These are phyloP conservation scores for Jackrogersella multiformis DNA, from an alignment of 495 filamentous ascomycete species.

Conservation along the genomic window DNA sequence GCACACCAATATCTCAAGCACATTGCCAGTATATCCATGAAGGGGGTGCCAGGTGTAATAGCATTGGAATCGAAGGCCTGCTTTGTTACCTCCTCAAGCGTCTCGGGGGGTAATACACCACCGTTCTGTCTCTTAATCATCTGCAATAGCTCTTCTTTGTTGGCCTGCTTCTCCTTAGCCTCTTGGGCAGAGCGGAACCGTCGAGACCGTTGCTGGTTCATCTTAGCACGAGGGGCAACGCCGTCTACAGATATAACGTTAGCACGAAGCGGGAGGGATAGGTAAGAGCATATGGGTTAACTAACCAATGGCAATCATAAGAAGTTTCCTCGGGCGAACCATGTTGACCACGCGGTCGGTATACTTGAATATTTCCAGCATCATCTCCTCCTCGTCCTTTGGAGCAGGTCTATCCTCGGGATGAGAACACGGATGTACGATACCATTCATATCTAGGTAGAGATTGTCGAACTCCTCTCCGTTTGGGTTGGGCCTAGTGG, in stretches of 20 bases:
- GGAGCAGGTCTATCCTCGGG: conserved; percentile 93
- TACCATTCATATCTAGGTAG: conserved; percentile 99
- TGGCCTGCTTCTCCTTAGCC: conserved; percentile 90
- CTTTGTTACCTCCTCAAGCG: conserved; percentile 72
- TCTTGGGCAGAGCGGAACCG: conserved; percentile 94
- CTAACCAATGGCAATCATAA: conserved; percentile 98
- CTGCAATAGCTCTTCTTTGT: conserved; percentile 85
- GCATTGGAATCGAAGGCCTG: conserved; percentile 98
- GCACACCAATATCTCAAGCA: conserved; percentile 94
- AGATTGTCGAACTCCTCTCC: conserved; percentile 98
- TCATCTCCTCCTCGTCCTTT: conserved; percentile 97
- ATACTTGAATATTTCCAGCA: conserved; percentile 96
- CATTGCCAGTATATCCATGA: conserved; percentile 96
- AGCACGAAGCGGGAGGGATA: conserved; percentile 37
- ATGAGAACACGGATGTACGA: conserved; percentile 98
- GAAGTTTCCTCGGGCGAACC: conserved; percentile 91
- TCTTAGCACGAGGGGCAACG: conserved; percentile 92
- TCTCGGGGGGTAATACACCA: conserved; percentile 65
- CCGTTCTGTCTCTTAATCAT: conserved; percentile 78
- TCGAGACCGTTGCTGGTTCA: conserved; percentile 95
- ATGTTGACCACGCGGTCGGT: conserved; percentile 98
- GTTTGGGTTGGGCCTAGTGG: conserved; percentile 88
- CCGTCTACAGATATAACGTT: conserved; percentile 69
- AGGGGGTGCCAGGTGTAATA: conserved; percentile 97
- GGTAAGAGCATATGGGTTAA: conserved; percentile 21